Evolutionary conservation across 306 rosid species (phyloP), one percentile per base, ranked within the genome.

Genomic region (Vigna trinervia): DNA sequence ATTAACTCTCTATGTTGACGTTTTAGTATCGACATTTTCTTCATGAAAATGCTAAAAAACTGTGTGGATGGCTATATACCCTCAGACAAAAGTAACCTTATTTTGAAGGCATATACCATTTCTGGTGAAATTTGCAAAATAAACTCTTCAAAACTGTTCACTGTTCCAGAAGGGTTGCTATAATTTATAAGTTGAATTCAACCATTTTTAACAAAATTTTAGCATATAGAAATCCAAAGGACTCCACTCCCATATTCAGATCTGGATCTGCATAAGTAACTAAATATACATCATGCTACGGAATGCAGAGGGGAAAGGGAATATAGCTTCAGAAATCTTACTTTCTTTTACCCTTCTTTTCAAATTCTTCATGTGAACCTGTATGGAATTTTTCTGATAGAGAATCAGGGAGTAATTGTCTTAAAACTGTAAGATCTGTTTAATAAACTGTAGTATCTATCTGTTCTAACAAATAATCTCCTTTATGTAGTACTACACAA

Each of bases 211-310:
- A 19, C 10, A 39, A 56, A 39, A 57, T 20, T 73, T 56, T 41
- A 43, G 26, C 30, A 39, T 38, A 6, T 6, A 70, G 8, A 69
- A 32, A 70, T 1, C 6, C 5, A 59, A 17, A 53, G 17, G 17
- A 78, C 66, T 58, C 2, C 3, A 26, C 28, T 26, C 3, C 28
- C 58, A 51, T 50, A 30, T 19, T 17, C 75, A 57, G 43, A 71
- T 71, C 78, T 71, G 58, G 78, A 71, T 79, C 83, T 71, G 47
- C 67, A 39, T 46, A 62, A 30, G 45, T 61, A 13, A 59, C 19
- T 12, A 15, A 14, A 9, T 28, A 47, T 36, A 39, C 4, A 17
- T 26, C 5, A 56, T 73, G 41, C 53, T 56, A 14, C 0, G 50
- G 34, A n/a, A 32, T 69, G 17, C n/a, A 53, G 38, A 72, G 13